Conservation (phyloP, 495 filamentous ascomycete genomes). For the Rostrohypoxylon terebratum region DNA sequence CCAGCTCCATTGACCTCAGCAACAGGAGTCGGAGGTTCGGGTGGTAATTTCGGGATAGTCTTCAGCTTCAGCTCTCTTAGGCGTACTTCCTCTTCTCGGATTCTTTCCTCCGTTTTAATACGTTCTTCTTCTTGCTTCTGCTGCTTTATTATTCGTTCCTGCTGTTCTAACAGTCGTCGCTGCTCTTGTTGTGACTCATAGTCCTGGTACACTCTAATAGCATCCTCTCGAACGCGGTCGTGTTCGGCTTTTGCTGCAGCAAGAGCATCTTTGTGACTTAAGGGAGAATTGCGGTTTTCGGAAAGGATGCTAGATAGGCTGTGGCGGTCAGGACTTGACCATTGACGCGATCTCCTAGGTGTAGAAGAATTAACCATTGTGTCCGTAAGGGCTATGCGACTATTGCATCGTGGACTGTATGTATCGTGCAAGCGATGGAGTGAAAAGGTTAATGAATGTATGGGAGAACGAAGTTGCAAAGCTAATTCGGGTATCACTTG, state of each 20-base stretch:
- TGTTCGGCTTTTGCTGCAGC: conserved; percentile 71
- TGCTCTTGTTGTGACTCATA: conserved; percentile 61
- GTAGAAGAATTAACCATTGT: conserved; percentile 56
- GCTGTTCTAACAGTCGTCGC: conserved; percentile 60
- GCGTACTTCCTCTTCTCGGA: conserved; percentile 56
- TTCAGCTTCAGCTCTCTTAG: conserved; percentile 57
- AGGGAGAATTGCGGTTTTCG: conserved; percentile 58
- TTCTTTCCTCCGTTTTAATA: conserved; percentile 58
- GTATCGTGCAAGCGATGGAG: background rate
- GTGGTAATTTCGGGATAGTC: conserved; percentile 57
- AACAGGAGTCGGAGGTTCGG: conserved; percentile 48
- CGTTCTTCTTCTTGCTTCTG: conserved; percentile 64
- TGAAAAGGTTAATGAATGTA: background rate
- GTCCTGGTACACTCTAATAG: conserved; percentile 61
- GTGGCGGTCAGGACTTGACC: conserved; percentile 51
- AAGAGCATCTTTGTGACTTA: conserved; percentile 69
- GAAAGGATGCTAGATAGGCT: conserved; percentile 53
- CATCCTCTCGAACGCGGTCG: conserved; percentile 71
- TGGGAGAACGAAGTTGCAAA: conserved; percentile 6
- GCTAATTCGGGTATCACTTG: background rate
- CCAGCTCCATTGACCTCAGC: conserved; percentile 6
- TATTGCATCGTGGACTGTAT: conserved; percentile 35
- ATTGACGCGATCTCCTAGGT: conserved; percentile 50
- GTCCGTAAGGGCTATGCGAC: background rate
- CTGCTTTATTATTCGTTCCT: conserved; percentile 54